Conservation (phyloP, 2,329 filamentous ascomycete genomes). For the Akanthomyces uredinophilus region DNA sequence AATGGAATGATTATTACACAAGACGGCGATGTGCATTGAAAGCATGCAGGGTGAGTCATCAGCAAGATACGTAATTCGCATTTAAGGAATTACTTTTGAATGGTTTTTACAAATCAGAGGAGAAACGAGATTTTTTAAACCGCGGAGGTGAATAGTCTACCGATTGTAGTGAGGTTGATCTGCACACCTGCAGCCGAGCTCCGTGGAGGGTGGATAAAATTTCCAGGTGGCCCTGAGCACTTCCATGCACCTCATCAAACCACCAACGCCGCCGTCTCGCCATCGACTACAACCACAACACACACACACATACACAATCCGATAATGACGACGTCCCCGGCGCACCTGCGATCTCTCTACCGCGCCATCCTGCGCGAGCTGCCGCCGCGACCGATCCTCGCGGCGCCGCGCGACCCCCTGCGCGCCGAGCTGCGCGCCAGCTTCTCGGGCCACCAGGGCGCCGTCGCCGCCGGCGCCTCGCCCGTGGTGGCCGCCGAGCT, state of each 20-base stretch:
- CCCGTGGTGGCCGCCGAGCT: constrained; percentile 64
- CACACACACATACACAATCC: neutral
- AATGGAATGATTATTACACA: neutral
- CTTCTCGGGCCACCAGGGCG: constrained; percentile 39
- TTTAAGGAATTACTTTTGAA: too few species aligned
- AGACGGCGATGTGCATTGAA: neutral
- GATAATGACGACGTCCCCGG: constrained; percentile 34
- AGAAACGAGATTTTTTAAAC: too few species aligned
- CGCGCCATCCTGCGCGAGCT: constrained; percentile 85
- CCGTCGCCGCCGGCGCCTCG: constrained; percentile 19
- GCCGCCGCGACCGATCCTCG: constrained; percentile 60
- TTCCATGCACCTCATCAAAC: neutral
- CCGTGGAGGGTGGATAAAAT: neutral
- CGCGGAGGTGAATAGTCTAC: too few species aligned
- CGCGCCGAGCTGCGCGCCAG: constrained; percentile 63
- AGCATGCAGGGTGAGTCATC: neutral
- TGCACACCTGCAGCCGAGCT: neutral
- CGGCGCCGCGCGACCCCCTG: constrained; percentile 57
- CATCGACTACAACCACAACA: neutral
- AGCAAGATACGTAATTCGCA: neutral
- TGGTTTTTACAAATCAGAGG: too few species aligned
- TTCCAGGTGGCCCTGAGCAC: neutral
- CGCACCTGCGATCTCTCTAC: constrained; percentile 71
- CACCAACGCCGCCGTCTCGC: neutral
- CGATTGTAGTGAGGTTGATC: too few species aligned